Base-by-base conservation (phyloP, 1,139 yeast species). In the Magnusiomyces magnusii region DNA sequence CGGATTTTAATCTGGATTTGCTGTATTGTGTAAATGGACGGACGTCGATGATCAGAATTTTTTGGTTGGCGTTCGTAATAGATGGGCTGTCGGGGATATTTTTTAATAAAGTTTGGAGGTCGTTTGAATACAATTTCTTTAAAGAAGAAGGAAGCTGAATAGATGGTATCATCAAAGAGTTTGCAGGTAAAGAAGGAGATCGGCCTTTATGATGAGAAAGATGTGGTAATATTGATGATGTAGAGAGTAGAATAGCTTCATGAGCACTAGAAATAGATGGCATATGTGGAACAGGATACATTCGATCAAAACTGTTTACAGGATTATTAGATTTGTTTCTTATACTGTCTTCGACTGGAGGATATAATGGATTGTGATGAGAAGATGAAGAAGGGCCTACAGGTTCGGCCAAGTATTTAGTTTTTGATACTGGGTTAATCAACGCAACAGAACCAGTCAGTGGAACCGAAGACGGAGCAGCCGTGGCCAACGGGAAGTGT, bases 11-110 rank as follows among this genome's bases (percentile, higher is more conserved):
- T 60, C 84, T 85, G 2, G 77, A 68, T 59, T 74, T 76, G 41
- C 80, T 75, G 69, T 75, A 86, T 57, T 85, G 88, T 3, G 86
- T 80, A 66, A 80, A 86, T 0, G 95, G 86, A 57, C 96, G 76
- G 23, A 85, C 81, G 69, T 89, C 96, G n/a, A 89, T 74, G 3
- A 85, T 65, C 2, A 60, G 55, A 9, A 56, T 55, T 27, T 51
- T 36, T 17, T 13, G 21, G 5, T 39, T 39, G 19, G 17, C 5
- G 10, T 39, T 17, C 19, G 19, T 9, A 17, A n/a, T 15, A 3
- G 56, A 41, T 5, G 36, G 24, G 13, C 15, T n/a, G 19, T 39
- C 23, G 5, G 41, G 1, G 25, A 41, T 17, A 15, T 47, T 15
- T 21, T 24, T 17, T 5, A 47, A 27, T 10, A 47, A 19, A 15